Evolutionary conservation across 805 yeast species (phyloP), one percentile per base, ranked within the genome.

Genomic region (Wickerhamiella hasegawae): DNA sequence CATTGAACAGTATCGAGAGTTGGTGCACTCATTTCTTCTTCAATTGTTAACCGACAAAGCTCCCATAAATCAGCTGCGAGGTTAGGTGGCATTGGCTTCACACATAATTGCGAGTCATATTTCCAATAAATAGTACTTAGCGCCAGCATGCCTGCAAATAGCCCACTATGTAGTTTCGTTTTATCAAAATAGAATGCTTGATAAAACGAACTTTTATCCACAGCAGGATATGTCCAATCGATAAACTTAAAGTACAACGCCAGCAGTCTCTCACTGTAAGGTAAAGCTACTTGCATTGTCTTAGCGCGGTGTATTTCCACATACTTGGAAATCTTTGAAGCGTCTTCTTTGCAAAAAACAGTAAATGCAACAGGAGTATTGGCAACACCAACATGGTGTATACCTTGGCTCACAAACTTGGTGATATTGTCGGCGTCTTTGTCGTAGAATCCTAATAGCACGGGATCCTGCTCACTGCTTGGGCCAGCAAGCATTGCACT

Each of bases 51-150:
- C 8, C 41, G 40, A 30, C 55, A 47, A 32, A 51, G 47, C 5
- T 38, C 40, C 47, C 49, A 54, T 5, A 56, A 37, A 18, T 46
- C 44, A 12, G 36, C 41, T 12, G 43, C 40, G 26, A 56, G 39
- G 12, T 45, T 43, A 9, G 42, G 39, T 1, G 58, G 59, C 35
- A 54, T 49, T 3, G 42, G 40, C 30, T 46, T 39, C 5, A 55
- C 51, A 33, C 58, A 54, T 4, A 54, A 41, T 16, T 42, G 41
- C 2, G 51, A 36, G 35, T 51, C 55, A 38, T 55, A 55, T 40
- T 55, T 55, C 58, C 59, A 54, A 46, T 56, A 55, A 12, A 49
- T 49, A 29, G 49, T 43, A 35, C 56, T 52, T 17, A 55, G 39
- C 1, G 57, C 60, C 15, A 55, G 42, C 45, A 55, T 45, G 4